Evolutionary conservation across 371 early-diverging fungal species (phyloP).

Genomic region (Mortierella sp.): DNA sequence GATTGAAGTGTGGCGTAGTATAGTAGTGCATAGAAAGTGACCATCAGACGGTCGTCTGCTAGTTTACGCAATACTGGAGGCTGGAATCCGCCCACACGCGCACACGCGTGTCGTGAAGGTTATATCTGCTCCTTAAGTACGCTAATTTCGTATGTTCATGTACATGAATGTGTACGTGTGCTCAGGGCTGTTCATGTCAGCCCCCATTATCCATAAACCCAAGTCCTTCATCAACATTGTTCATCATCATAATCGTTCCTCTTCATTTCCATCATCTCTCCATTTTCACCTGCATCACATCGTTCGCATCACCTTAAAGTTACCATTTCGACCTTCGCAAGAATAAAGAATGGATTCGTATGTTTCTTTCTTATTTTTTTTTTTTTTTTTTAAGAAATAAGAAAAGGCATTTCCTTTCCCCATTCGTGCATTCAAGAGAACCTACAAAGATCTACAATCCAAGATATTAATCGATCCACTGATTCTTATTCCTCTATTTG

Average conservation of each 20-base stretch:
- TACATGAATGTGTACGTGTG: too few relatives aligned
- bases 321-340: background rate
- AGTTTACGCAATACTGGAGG: background rate
- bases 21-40: too few relatives aligned
- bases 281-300: background rate
- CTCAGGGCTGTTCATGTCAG: too few relatives aligned
- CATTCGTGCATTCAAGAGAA: background rate
- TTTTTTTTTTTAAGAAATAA: too few relatives aligned
- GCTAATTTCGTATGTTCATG: too few relatives aligned
- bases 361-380: too few relatives aligned
- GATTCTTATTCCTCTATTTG: background rate
- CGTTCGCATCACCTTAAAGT: background rate
- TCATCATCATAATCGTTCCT: background rate
- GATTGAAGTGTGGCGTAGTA: background rate
- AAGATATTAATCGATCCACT: background rate
- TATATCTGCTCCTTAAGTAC: too few relatives aligned
- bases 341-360: slow-evolving; percentile 41
- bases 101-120: too few relatives aligned
- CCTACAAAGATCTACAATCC: too few relatives aligned
- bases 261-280: background rate
- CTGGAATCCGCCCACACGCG: slow-evolving; percentile 1
- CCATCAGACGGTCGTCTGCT: background rate
- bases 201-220: background rate
- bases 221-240: background rate
- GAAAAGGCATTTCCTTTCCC: background rate